phyloP scores from a whole-genome alignment of 2,329 filamentous ascomycete species.

The Phoma sp. region DNA sequence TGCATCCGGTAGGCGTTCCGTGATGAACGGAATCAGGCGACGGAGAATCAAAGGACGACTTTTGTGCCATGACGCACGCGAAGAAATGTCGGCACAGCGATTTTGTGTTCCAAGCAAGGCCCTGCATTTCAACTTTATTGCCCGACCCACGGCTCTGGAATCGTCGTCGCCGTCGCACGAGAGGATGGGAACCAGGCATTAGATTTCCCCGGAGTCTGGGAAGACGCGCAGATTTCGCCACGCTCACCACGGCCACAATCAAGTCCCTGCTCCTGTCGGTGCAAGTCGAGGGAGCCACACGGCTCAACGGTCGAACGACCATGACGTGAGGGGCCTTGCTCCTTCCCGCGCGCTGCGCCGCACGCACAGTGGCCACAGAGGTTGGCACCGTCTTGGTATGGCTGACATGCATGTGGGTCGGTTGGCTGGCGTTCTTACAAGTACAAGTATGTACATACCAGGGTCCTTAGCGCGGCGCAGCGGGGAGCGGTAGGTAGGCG shows the following conservation, averaged over 20 bases:
- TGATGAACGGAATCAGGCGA: slow-evolving; percentile 9
- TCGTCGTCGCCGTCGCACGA: background rate
- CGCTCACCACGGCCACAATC: background rate
- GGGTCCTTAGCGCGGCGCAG: slow-evolving; percentile 29
- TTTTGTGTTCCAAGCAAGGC: slow-evolving; percentile 1
- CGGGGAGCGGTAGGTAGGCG: slow-evolving; percentile 35
- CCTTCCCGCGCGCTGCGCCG: slow-evolving; percentile 28
- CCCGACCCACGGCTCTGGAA: slow-evolving; percentile 18
- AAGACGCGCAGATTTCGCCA: background rate
- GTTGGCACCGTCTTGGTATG: background rate
- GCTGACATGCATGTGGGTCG: slow-evolving; percentile 29
- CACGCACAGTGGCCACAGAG: slow-evolving; percentile 17
- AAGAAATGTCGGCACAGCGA: background rate
- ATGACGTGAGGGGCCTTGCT: slow-evolving; percentile 6
- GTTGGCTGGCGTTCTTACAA: slow-evolving; percentile 18
- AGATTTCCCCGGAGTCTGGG: background rate
- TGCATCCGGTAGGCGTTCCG: slow-evolving; percentile 4
- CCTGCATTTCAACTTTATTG: slow-evolving; percentile 15
- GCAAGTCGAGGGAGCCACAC: background rate
- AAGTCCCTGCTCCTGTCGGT: background rate
- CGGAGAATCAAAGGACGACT: slow-evolving; percentile 5
- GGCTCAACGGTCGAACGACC: slow-evolving; percentile 7
- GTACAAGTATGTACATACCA: slow-evolving; percentile 5
- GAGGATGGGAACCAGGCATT: background rate
- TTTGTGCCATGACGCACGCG: slow-evolving; percentile 9